Evolutionary conservation across 352 stramenopile species (phyloP).

Genomic region (Globisporangium cystogenes): DNA sequence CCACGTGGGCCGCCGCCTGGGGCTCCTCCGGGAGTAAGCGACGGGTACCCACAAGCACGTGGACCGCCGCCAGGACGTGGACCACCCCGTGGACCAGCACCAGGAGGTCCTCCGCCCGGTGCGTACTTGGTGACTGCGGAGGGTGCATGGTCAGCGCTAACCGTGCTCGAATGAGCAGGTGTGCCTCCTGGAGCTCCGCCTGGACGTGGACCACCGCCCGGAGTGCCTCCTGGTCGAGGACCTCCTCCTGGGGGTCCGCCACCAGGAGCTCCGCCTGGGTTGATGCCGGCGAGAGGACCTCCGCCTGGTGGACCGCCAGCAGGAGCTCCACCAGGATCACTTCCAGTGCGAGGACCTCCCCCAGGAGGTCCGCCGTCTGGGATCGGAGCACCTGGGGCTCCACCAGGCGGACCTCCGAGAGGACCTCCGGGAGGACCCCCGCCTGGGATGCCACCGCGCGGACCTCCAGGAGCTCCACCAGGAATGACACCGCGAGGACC

Average conservation of each 20-base stretch:
- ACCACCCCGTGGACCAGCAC: conserved; percentile 22
- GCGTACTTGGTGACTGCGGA: too few relatives aligned
- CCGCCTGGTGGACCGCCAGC: background rate
- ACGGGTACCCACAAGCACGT: conserved; percentile 45
- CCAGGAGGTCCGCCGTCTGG: background rate
- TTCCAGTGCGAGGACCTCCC: background rate
- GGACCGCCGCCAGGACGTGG: conserved; percentile 43
- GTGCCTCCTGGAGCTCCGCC: conserved; percentile 2
- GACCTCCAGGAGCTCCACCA: background rate
- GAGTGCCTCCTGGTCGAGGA: conserved; percentile 1
- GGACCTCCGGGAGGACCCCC: background rate
- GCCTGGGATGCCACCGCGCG: background rate
- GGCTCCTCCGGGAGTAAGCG: conserved; percentile 3
- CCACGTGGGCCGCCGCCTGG: conserved; percentile 34
- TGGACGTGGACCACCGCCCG: conserved; percentile 16
- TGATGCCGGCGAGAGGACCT: background rate
- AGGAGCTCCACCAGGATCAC: background rate
- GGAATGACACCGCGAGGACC: background rate
- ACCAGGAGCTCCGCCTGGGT: conserved; percentile 11
- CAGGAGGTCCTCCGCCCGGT: conserved; percentile 43
- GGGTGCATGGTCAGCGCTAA: too few relatives aligned
- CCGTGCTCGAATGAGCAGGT: background rate
- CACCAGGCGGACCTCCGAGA: background rate
- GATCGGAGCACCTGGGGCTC: background rate
- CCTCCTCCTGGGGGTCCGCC: conserved; percentile 20